phyloP scores from a whole-genome alignment of 495 filamentous ascomycete species.

The Cetradonia linearis region DNA sequence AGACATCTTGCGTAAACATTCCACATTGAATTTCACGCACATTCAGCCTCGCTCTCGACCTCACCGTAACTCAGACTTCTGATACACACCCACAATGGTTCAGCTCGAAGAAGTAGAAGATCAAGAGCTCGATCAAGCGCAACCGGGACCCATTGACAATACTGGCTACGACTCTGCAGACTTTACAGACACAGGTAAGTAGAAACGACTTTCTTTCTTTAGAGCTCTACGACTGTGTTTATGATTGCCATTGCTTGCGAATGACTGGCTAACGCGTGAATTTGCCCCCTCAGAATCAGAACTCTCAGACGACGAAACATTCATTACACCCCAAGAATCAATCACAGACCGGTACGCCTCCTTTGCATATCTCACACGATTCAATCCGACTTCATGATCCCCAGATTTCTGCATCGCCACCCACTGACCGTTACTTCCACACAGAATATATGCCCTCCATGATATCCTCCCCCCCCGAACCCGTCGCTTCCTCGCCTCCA shows the following conservation, averaged over 20 bases:
- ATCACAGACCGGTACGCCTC: conserved; percentile 7
- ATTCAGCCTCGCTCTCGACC: neutral
- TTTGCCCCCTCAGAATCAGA: conserved; percentile 45
- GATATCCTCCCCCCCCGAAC: conserved; percentile 84
- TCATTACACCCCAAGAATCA: conserved; percentile 25
- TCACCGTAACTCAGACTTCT: no score
- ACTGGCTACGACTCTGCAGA: conserved; percentile 71
- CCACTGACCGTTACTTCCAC: conserved; percentile 27
- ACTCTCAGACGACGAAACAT: conserved; percentile 49
- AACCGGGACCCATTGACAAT: conserved; percentile 59
- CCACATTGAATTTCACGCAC: neutral
- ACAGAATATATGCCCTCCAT: conserved; percentile 64
- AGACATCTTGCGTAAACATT: neutral
- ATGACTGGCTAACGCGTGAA: conserved; percentile 15
- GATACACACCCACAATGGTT: conserved; percentile 63
- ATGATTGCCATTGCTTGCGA: neutral
- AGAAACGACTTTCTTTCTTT: neutral
- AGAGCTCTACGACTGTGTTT: neutral
- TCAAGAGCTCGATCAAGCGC: conserved; percentile 73
- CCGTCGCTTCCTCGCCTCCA: conserved; percentile 39
- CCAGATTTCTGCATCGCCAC: conserved; percentile 48
- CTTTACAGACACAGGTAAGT: conserved; percentile 75
- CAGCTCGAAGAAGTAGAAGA: conserved; percentile 93
- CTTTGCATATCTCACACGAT: conserved; percentile 32
- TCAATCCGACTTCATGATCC: conserved; percentile 32